Percentiles rank a stretch among this genome's conserved stretches.
Conservation (phyloP, 2,329 filamentous ascomycete species). For the Ustulina deusta region DNA sequence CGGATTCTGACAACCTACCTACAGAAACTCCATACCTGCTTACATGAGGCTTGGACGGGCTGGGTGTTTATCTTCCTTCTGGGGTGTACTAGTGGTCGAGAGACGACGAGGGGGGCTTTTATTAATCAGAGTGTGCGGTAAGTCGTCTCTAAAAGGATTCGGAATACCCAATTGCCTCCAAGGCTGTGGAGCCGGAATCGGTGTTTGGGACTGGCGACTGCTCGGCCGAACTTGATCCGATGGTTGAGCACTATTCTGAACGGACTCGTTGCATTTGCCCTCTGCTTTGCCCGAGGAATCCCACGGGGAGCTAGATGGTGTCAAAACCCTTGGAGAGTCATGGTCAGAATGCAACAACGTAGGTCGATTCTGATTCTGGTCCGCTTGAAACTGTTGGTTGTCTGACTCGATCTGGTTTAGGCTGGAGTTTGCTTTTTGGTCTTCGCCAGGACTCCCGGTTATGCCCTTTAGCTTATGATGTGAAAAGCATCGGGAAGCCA, state of each 20-base stretch:
- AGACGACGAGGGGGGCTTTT: not conserved
- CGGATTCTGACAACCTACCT: not conserved
- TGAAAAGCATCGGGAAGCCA: not conserved
- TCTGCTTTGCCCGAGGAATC: not conserved
- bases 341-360: not conserved
- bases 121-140: not conserved
- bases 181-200: slow-evolving; percentile 40
- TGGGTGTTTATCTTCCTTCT: not conserved
- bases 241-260: not conserved
- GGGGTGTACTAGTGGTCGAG: not conserved
- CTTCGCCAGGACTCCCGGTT: not conserved
- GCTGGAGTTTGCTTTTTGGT: not conserved
- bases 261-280: not conserved
- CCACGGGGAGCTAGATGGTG: not conserved
- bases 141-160: slow-evolving; percentile 15
- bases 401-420: not conserved
- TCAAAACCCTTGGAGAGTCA: not conserved
- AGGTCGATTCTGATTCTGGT: not conserved
- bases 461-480: not conserved
- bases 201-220: slow-evolving; percentile 27
- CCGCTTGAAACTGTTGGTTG: not conserved
- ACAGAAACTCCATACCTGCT: no score
- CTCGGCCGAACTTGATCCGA: not conserved
- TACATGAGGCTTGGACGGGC: not conserved
- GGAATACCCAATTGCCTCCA: slow-evolving; percentile 31